Base-by-base conservation (phyloP, 2,329 filamentous ascomycete genomes). In the Talaromyces rugulosus region DNA sequence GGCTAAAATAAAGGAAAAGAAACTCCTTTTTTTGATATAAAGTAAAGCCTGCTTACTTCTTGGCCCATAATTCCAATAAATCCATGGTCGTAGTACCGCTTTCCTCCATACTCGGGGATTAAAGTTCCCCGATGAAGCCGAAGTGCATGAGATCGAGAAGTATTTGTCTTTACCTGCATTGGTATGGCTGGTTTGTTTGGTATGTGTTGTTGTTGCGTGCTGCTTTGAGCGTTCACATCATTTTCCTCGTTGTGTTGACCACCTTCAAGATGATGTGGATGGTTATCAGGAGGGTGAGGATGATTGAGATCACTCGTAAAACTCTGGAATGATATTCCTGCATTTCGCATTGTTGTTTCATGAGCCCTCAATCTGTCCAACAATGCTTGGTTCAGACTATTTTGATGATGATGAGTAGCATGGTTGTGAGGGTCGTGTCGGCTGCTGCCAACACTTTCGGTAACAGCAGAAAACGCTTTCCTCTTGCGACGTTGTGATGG, bases 21-120 rank as follows among this genome's bases (percentile, higher is more conserved):
- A 14, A 4, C 9, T n/a, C n/a, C 3, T 12, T 34, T 14, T 34
- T 12, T 12, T 34, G 7, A 34, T 12, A 9, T 14, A 12, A 34
- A 7, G 6, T 16, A 3, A n/a, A 40, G 5, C 14, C 5, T 33
- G n/a, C 55, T 16, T 44, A 57, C 55, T n/a, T 57, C 55, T 44
- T 57, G 55, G 30, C 55, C 55, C 55, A 57, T 57, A 30, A 58
- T 30, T 2, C 56, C 56, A 31, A 58, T 58, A 12, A 58, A 58
- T 23, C 56, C 56, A 58, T 58, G 56, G 11, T 58, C 56, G 34
- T 58, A 50, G 42, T 50, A 58, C 42, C 56, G 23, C 28, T 58
- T 47, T 27, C 56, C 56, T 23, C 56, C 56, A 18, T 47, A 42
- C 40, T 58, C 56, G 12, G 56, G 47, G 18, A 58, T 16, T 7